Conservation (phyloP, 306 rosid genomes). For the Cotoneaster glaucophyllus region DNA sequence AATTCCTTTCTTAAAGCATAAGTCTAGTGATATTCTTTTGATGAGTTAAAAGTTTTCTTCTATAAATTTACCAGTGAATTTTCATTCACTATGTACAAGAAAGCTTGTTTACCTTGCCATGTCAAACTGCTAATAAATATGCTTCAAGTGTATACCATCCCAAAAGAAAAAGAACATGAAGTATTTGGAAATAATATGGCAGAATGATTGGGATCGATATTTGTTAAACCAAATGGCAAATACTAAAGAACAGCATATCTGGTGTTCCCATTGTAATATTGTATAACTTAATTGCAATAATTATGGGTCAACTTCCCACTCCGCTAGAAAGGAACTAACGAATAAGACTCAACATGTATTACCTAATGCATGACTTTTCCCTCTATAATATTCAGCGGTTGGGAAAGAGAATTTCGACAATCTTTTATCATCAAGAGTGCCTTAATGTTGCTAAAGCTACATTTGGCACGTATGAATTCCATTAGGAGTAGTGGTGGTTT, state of each 20-base stretch:
- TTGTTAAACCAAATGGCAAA: neutral
- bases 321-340: conserved; percentile 6
- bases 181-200: neutral
- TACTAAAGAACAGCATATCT: neutral
- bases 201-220: neutral
- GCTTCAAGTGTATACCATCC: too few species aligned
- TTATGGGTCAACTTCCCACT: conserved; percentile 33
- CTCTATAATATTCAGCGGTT: neutral
- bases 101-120: neutral
- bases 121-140: neutral
- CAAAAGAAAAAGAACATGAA: neutral
- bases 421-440: neutral
- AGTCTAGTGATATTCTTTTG: neutral
- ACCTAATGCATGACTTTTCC: conserved; percentile 22
- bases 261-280: neutral
- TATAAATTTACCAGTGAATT: neutral
- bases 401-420: neutral
- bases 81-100: neutral
- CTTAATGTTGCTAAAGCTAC: neutral
- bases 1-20: neutral
- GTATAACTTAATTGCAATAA: neutral
- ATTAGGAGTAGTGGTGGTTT: too few species aligned
- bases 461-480: neutral
- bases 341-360: conserved; percentile 16
- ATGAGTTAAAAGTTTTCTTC: neutral